phyloP scores from a whole-genome alignment of 345 rosid species.

The Hevea brasiliensis region DNA sequence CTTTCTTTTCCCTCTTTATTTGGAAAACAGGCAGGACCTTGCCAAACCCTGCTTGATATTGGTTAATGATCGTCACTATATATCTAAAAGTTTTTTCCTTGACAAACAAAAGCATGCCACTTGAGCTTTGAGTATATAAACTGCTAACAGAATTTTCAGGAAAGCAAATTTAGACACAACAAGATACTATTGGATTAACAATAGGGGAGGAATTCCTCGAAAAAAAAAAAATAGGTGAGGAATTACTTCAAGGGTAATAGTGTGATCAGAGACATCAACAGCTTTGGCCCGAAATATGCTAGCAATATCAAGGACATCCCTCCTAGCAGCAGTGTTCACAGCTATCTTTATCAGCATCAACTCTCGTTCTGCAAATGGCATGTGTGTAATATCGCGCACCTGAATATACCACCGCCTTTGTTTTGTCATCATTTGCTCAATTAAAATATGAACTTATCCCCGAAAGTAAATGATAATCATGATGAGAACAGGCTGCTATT shows the following conservation, averaged over 20 bases:
- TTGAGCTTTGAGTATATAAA: not conserved
- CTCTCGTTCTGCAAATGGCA: constrained; percentile 73
- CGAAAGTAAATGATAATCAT: not conserved
- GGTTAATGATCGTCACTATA: not conserved
- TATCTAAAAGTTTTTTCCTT: not conserved
- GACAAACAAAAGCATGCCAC: not conserved
- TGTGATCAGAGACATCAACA: constrained; percentile 73
- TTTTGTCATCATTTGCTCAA: constrained; percentile 12
- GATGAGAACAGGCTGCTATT: not conserved
- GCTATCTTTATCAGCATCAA: constrained; percentile 67
- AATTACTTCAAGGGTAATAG: constrained; percentile 66
- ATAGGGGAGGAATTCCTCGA: not conserved
- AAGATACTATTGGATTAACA: too few species aligned
- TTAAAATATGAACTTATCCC: constrained; percentile 4
- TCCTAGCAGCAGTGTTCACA: constrained; percentile 57
- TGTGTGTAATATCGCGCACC: constrained; percentile 65
- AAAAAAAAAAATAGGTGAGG: not conserved
- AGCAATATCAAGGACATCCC: constrained; percentile 71
- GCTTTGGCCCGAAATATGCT: constrained; percentile 72
- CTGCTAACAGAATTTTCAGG: not conserved
- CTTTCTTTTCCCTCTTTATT: not conserved
- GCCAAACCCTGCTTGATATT: not conserved
- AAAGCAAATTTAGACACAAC: too few species aligned
- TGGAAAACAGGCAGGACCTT: not conserved
- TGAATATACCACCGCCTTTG: constrained; percentile 26